Percentiles rank a stretch among this genome's conserved stretches.
Conservation (phyloP, 371 early-diverging fungal genomes). For the Apophysomyces sp. region DNA sequence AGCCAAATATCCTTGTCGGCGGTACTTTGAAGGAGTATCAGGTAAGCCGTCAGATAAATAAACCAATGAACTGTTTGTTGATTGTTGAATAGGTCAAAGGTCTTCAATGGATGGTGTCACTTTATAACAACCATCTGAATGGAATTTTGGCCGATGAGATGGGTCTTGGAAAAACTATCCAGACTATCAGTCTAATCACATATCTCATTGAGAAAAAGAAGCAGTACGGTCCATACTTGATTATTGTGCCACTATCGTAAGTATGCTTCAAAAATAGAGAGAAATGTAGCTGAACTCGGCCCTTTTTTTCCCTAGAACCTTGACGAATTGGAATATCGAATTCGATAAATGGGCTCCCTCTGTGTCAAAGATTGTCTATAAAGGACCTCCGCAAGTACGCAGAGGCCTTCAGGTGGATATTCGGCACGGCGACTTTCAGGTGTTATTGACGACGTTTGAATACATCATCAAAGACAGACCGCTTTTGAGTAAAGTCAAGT, state of each 20-base stretch:
- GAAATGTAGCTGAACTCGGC: background rate
- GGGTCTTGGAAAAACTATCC: slow-evolving; percentile 98
- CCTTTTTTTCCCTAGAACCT: slow-evolving; percentile 47
- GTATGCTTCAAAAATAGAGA: slow-evolving; percentile 17
- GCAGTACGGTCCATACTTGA: slow-evolving; percentile 91
- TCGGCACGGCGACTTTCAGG: slow-evolving; percentile 83
- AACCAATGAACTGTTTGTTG: background rate
- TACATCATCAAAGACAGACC: slow-evolving; percentile 94
- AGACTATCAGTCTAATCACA: slow-evolving; percentile 96
- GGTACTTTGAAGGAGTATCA: slow-evolving; percentile 98
- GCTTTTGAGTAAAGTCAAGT: slow-evolving; percentile 84
- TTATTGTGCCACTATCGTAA: slow-evolving; percentile 93
- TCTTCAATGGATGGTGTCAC: slow-evolving; percentile 97
- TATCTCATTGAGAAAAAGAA: slow-evolving; percentile 91
- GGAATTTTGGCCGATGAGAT: slow-evolving; percentile 99
- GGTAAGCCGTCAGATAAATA: slow-evolving; percentile 10
- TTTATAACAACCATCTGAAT: slow-evolving; percentile 95
- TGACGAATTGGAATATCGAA: slow-evolving; percentile 97
- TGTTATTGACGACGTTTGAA: slow-evolving; percentile 97
- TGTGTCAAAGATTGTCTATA: slow-evolving; percentile 87
- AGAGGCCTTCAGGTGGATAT: slow-evolving; percentile 74
- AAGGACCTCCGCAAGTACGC: slow-evolving; percentile 79
- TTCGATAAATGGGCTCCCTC: slow-evolving; percentile 98
- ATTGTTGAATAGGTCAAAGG: slow-evolving; percentile 70
- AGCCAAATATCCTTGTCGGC: slow-evolving; percentile 85